Base-by-base conservation (phyloP, 805 yeast genomes). In the Kazachstania viticola region DNA sequence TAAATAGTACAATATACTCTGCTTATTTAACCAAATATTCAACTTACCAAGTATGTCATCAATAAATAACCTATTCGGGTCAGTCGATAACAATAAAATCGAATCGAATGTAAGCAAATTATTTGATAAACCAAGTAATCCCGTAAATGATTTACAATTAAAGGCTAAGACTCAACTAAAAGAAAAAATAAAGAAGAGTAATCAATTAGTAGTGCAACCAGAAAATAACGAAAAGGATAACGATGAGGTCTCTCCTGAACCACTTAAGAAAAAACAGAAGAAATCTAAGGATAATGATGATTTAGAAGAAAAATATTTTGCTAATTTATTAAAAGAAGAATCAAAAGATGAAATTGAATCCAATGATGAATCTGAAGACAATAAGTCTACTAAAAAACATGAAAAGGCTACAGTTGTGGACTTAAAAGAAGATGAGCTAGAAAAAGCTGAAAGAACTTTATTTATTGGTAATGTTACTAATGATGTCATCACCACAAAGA, bases 401-500 rank as follows among this genome's bases (percentile, higher is more conserved):
- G 48, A 14, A 42, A 42, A 43, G n/a, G 48, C 80, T 24, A 67
- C 65, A 41, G 56, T 37, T 61, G 46, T 75, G 28, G 79, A 79
- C 56, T 56, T 78, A 37, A 76, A 76, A 50, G 77, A 74, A 39
- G 60, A 60, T n/a, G 94, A 84, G 51, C 61, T 80, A 30, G 81
- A 72, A 44, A 81, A 82, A 55, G 93, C 94, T 5, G 83, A 79
- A 42, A 69, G 78, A 44, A 84, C 95, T 0, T 64, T 88, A 0
- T 91, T 91, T 48, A 76, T 91, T 8, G 97, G 96, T 27, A 91
- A 91, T 54, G 71, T 88, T 11, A 71, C 81, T 21, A 59, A 74
- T 25, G 49, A 61, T 1, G 84, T 76, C 7, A 71, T 85, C 40
- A 67, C 79, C 2, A 68, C 73, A 29, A 83, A 82, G 51, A 55